Evolutionary conservation across 1,284 basidiomycete species (phyloP).

Genomic region (Apiotrichum gracile): DNA sequence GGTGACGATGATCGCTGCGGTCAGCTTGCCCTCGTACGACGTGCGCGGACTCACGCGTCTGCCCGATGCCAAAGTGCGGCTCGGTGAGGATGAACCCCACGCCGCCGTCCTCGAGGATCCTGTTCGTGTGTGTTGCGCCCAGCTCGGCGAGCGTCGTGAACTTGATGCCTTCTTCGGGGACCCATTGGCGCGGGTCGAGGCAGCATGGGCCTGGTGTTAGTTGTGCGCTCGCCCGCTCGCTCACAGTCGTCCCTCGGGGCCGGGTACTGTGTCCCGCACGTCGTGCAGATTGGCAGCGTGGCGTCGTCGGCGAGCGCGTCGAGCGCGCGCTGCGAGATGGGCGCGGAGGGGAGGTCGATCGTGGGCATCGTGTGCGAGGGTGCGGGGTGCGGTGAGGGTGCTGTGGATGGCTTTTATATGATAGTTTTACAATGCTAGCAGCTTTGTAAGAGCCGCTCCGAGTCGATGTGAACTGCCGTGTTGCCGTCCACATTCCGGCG

Average conservation of each 20-base stretch:
- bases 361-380: neutral
- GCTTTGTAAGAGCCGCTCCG: too few species aligned
- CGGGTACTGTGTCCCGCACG: conserved; percentile 44
- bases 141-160: conserved; percentile 39
- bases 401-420: too few species aligned
- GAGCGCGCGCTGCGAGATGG: conserved; percentile 10
- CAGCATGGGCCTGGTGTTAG: conserved; percentile 28
- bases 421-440: too few species aligned
- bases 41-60: conserved; percentile 34
- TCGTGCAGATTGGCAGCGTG: conserved; percentile 38
- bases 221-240: too few species aligned
- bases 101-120: conserved; percentile 33
- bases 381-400: too few species aligned
- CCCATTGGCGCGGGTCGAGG: conserved; percentile 38
- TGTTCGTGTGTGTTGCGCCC: conserved; percentile 16
- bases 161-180: conserved; percentile 33
- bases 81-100: conserved; percentile 33
- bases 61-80: conserved; percentile 40
- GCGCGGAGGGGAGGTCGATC: neutral
- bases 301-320: conserved; percentile 29
- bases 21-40: too few species aligned
- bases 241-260: conserved; percentile 22
- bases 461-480: too few species aligned
- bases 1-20: conserved; percentile 39
- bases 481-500: too few species aligned